Conservation (phyloP, 768 basidiomycete species). For the Boletus fagicola region DNA sequence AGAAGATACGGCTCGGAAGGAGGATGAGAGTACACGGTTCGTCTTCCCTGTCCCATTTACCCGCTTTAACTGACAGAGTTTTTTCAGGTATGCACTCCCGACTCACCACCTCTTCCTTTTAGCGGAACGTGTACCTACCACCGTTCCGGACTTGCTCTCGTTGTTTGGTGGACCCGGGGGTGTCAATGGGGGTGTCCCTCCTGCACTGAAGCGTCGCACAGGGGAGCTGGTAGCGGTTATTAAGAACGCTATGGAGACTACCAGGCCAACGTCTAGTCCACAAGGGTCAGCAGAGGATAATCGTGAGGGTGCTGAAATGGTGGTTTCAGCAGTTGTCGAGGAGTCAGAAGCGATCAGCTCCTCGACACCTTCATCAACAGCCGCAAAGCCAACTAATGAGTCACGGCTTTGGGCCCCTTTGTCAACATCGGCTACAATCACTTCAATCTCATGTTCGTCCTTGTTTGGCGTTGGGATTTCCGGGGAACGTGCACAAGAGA, state of each 20-base stretch:
- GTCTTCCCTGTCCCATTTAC: conserved; percentile 20
- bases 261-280: not conserved
- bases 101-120: conserved; percentile 74
- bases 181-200: conserved; percentile 44
- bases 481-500: not conserved
- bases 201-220: conserved; percentile 58
- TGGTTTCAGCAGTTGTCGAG: not conserved
- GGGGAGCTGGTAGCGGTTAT: conserved; percentile 68
- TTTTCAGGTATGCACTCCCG: conserved; percentile 63
- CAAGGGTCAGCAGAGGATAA: not conserved
- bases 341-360: conserved; percentile 7
- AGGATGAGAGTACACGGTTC: conserved; percentile 84
- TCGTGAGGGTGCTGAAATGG: not conserved
- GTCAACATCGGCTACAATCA: not conserved
- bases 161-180: conserved; percentile 41
- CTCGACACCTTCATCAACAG: conserved; percentile 11
- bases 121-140: conserved; percentile 67
- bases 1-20: conserved; percentile 70
- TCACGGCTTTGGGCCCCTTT: conserved; percentile 22
- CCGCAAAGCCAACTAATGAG: conserved; percentile 5
- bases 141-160: conserved; percentile 60
- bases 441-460: conserved; percentile 27
- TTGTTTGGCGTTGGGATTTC: conserved; percentile 19
- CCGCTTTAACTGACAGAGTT: not conserved
- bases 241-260: conserved; percentile 41